These are phyloP conservation scores for Fusarium avenaceum DNA, from an alignment of 2,329 filamentous ascomycete species.

Conservation along the genomic window DNA sequence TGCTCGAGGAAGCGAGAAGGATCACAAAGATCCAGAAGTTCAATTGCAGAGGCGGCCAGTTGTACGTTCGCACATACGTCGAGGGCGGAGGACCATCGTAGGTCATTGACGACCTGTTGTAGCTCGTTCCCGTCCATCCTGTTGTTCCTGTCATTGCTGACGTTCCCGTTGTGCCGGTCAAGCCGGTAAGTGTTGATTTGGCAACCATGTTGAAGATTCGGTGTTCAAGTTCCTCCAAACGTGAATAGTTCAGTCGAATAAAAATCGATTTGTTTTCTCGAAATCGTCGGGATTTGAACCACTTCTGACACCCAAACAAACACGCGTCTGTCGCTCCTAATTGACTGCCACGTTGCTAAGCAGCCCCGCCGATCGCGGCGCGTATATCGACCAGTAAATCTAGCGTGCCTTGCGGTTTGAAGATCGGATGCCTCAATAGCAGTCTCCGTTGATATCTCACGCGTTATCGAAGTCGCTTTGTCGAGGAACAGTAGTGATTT, in stretches of 20 bases:
- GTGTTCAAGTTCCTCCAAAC: neutral
- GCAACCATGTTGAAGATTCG: conserved; percentile 46
- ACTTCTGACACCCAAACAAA: neutral
- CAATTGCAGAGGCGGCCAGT: conserved; percentile 76
- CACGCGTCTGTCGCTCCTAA: conserved; percentile 14
- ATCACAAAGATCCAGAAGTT: conserved; percentile 78
- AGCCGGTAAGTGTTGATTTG: conserved; percentile 46
- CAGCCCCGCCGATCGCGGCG: conserved; percentile 37
- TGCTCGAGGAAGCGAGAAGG: conserved; percentile 69
- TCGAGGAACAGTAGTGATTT: neutral
- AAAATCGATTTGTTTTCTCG: neutral
- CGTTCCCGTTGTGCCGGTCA: conserved; percentile 50
- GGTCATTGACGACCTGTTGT: conserved; percentile 58
- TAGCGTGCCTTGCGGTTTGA: conserved; percentile 23
- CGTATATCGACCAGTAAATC: conserved; percentile 35
- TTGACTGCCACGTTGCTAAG: conserved; percentile 44
- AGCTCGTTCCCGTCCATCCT: conserved; percentile 40
- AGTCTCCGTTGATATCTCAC: conserved; percentile 37
- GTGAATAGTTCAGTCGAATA: neutral
- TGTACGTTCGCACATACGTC: conserved; percentile 69
- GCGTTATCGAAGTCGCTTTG: conserved; percentile 6
- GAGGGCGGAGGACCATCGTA: conserved; percentile 59
- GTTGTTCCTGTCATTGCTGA: conserved; percentile 34
- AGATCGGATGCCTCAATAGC: conserved; percentile 12
- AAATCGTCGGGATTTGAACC: neutral